phyloP scores from a whole-genome alignment of 2,329 filamentous ascomycete genomes.

The Ceratocystis colombiana region DNA sequence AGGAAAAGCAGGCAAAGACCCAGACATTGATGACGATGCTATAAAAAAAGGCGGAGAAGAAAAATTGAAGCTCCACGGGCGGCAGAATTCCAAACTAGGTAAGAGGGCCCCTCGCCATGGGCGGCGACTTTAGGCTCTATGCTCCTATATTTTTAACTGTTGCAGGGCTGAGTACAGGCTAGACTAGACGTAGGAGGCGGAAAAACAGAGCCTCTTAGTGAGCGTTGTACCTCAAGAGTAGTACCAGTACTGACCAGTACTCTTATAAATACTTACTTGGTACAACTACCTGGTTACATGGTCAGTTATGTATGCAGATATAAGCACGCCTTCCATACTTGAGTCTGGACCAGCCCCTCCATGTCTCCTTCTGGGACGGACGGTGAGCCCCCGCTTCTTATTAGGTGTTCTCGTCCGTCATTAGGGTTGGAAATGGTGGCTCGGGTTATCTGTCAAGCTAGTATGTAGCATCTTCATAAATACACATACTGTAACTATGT shows the following conservation, averaged over 20 bases:
- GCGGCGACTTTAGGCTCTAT: not conserved
- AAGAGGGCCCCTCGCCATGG: not conserved
- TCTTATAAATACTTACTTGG: too few species aligned
- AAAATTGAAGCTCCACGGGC: conserved; percentile 5
- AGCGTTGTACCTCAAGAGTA: not conserved
- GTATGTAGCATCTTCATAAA: not conserved
- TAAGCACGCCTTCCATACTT: too few species aligned
- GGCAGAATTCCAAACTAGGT: conserved; percentile 5
- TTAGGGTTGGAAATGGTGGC: too few species aligned
- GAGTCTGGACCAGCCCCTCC: not conserved
- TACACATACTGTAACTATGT: not conserved
- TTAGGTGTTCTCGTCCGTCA: too few species aligned
- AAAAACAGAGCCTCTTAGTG: not conserved
- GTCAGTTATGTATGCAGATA: too few species aligned
- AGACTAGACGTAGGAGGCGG: not conserved
- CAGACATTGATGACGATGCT: not conserved
- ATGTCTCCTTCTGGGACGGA: not conserved
- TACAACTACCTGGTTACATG: too few species aligned
- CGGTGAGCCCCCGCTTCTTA: too few species aligned
- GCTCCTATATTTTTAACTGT: not conserved
- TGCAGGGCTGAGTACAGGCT: not conserved
- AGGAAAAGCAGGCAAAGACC: not conserved
- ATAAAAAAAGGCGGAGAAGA: conserved; percentile 3
- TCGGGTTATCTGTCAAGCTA: too few species aligned
- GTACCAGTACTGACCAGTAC: too few species aligned